A percentile compares a stretch with the other conserved stretches of the same genome.
Conservation (phyloP, 129 eudicot genomes). For the Lactuca saligna region DNA sequence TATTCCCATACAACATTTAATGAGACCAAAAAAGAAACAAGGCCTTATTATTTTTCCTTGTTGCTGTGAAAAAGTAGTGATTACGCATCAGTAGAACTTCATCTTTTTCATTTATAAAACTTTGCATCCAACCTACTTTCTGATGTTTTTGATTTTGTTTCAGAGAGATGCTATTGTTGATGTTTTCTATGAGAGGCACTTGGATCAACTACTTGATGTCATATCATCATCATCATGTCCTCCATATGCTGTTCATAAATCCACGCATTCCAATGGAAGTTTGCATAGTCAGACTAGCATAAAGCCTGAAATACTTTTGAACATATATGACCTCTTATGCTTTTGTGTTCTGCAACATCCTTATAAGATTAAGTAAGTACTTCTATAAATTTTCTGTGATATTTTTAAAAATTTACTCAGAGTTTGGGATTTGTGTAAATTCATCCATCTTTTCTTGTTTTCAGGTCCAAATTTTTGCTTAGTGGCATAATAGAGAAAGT, state of each 20-base stretch:
- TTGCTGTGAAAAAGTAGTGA: background rate
- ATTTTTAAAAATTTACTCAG: background rate
- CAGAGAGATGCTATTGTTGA: slow-evolving; percentile 87
- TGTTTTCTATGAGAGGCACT: slow-evolving; percentile 81
- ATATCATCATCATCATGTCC: slow-evolving; percentile 74
- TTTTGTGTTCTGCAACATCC: slow-evolving; percentile 90
- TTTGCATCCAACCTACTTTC: slow-evolving; percentile 19
- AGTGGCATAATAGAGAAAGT: slow-evolving; percentile 71
- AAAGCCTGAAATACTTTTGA: slow-evolving; percentile 80
- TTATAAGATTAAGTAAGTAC: slow-evolving; percentile 64
- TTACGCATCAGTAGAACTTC: background rate
- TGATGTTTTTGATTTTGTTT: slow-evolving; percentile 30
- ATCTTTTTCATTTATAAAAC: background rate
- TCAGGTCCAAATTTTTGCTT: slow-evolving; percentile 79
- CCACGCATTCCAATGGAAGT: slow-evolving; percentile 36
- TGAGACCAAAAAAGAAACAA: too few species aligned
- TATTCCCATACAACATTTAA: too few species aligned
- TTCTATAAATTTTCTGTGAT: slow-evolving; percentile 1
- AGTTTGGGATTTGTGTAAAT: slow-evolving; percentile 6
- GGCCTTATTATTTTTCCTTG: background rate
- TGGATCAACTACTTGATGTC: slow-evolving; percentile 76
- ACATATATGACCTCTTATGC: slow-evolving; percentile 83
- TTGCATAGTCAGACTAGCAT: slow-evolving; percentile 35
- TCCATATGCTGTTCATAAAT: slow-evolving; percentile 25
- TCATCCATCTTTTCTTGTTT: slow-evolving; percentile 18